Base-by-base conservation (phyloP, 805 yeast species). In the Spathaspora passalidarum region DNA sequence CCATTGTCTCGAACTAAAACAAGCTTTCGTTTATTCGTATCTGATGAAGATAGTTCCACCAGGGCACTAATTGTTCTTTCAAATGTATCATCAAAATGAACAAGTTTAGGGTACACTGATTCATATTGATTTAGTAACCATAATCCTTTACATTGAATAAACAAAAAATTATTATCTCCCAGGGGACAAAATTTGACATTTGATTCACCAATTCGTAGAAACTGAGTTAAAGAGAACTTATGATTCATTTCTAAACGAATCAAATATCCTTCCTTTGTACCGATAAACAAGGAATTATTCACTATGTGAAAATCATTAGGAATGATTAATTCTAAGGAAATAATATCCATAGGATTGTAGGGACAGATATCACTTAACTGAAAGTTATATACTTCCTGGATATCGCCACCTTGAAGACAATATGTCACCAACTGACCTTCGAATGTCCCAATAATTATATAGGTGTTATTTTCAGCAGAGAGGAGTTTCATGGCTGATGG, bases 1-100 rank as follows among this genome's bases (percentile, higher is more conserved):
- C 77, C 77, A 43, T 70, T 73, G 19, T 68, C 75, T 38, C 72
- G 50, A 4, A 66, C 43, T 6, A 42, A 11, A 3, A 41, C 50
- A n/a, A 46, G 21, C 21, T 41, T 42, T 18, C 44, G 43, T 17
- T 26, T 16, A 3, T 25, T 10, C 13, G 36, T 35, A 4, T 17
- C 37, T 18, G 22, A 16, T 3, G n/a, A 13, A n/a, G 3, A 17
- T 10, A 44, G 17, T 17, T 39, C 46, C n/a, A 43, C 36, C 19
- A 40, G 49, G 17, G 53, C 43, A 9, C 42, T 25, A 1, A 69
- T 50, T 1, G 59, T 37, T 20, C 66, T 59, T 16, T 70, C 75
- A 21, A 52, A 50, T 25, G 54, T 62, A 35, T 72, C 75, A 11
- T 68, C 73, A 39, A 69, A 68, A 20, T 57, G 52, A 7, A 69